A percentile compares a stretch with the other conserved stretches of the same genome.
These are phyloP conservation scores for Phytophthora hybrid DNA, from an alignment of 352 stramenopile species.

Conservation along the genomic window DNA sequence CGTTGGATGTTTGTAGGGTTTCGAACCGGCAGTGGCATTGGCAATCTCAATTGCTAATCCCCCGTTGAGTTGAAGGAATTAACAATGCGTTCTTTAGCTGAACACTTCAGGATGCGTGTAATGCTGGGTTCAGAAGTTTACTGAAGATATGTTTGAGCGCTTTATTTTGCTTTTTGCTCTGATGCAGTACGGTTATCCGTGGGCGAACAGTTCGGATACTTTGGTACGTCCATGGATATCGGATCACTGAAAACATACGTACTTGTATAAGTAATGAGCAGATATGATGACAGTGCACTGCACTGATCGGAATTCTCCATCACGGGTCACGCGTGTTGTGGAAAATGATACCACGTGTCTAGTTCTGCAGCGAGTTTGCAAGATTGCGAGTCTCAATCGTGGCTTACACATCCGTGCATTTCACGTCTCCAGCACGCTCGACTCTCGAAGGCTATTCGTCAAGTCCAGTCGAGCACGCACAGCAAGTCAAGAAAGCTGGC, in stretches of 20 bases:
- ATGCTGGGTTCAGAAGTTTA: background rate
- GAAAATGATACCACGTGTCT: background rate
- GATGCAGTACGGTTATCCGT: background rate
- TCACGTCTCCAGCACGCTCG: background rate
- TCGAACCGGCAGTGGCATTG: background rate
- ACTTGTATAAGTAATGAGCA: too few species aligned
- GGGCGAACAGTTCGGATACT: too few species aligned
- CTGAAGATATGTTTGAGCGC: background rate
- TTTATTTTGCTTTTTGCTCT: background rate
- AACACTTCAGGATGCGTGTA: background rate
- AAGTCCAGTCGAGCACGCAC: background rate
- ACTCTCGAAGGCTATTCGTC: background rate
- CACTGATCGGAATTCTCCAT: too few species aligned
- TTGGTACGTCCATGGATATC: background rate
- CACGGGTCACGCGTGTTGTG: background rate
- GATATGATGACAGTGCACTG: background rate
- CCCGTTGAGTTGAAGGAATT: background rate
- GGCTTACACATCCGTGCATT: too few species aligned
- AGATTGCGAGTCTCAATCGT: slow-evolving; percentile 3
- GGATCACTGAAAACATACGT: background rate
- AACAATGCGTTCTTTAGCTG: background rate
- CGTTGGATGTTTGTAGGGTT: background rate
- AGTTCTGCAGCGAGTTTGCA: background rate
- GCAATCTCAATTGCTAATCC: background rate
- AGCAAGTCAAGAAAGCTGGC: background rate